Percentiles rank a stretch among this genome's conserved stretches.
Conservation (phyloP, 164 flowering plant species). For the Amborella trichopoda region DNA sequence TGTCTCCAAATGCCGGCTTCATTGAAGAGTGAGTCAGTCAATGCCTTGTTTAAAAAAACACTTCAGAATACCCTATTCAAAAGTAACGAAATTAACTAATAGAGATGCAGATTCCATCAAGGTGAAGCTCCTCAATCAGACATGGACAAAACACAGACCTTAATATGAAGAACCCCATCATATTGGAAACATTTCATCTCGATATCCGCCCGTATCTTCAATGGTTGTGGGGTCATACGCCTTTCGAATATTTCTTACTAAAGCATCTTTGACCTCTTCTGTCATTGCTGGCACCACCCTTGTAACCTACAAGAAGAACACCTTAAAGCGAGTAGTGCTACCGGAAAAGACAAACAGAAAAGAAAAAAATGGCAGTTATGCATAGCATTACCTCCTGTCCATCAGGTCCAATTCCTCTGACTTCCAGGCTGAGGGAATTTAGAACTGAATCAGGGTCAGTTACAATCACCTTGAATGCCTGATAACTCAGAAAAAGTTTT, state of each 20-base stretch:
- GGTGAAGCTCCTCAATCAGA: too few species aligned
- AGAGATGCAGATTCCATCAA: too few species aligned
- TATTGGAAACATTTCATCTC: constrained; percentile 95
- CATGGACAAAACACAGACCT: too few species aligned
- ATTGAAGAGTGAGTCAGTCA: too few species aligned
- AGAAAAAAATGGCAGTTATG: background rate
- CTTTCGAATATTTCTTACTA: constrained; percentile 80
- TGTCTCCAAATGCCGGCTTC: too few species aligned
- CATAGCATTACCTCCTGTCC: constrained; percentile 62
- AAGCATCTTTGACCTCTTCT: constrained; percentile 78
- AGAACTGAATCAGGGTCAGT: constrained; percentile 80
- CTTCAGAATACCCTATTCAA: too few species aligned
- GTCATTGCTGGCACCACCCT: constrained; percentile 79
- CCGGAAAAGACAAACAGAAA: background rate
- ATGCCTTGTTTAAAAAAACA: too few species aligned
- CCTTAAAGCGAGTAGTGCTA: background rate
- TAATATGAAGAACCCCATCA: constrained; percentile 98
- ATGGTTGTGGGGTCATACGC: constrained; percentile 93
- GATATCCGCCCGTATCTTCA: constrained; percentile 89
- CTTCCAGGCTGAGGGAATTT: constrained; percentile 66
- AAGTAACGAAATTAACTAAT: too few species aligned
- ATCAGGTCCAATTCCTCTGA: constrained; percentile 83
- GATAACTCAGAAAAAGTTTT: constrained; percentile 5
- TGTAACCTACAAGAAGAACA: constrained; percentile 36
- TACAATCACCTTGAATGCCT: constrained; percentile 86